Evolutionary conservation across 768 basidiomycete species (phyloP).

Genomic region (Boletus fagicola): DNA sequence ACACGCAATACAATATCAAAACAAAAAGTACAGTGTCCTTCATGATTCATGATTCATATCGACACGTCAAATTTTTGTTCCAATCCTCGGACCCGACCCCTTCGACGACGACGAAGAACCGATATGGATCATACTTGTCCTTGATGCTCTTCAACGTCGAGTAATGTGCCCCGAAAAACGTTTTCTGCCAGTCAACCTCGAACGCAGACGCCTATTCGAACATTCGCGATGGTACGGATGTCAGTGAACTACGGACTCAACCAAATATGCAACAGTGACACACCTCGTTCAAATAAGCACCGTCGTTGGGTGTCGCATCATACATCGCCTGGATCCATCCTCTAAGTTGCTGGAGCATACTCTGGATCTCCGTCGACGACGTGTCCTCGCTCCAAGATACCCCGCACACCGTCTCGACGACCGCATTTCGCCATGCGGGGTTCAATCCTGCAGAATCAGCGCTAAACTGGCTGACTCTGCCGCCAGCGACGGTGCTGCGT

Average conservation of each 20-base stretch:
- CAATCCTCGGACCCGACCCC: conserved; percentile 54
- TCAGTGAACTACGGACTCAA: background rate
- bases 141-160: conserved; percentile 42
- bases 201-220: conserved; percentile 41
- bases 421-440: conserved; percentile 47
- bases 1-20: background rate
- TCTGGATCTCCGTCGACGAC: conserved; percentile 10
- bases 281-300: conserved; percentile 52
- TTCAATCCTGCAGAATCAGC: conserved; percentile 43
- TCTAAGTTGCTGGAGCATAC: conserved; percentile 6
- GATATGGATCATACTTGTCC: conserved; percentile 42
- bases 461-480: conserved; percentile 37
- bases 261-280: background rate
- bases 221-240: background rate
- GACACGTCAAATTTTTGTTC: conserved; percentile 35
- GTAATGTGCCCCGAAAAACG: conserved; percentile 50
- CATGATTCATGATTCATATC: background rate
- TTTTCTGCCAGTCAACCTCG: conserved; percentile 40
- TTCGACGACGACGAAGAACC: conserved; percentile 43
- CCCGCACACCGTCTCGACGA: conserved; percentile 14
- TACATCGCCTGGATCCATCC: conserved; percentile 12
- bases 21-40: too few relatives aligned
- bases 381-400: conserved; percentile 24
- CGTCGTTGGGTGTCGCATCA: conserved; percentile 34
- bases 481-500: conserved; percentile 44